Evolutionary conservation across 371 early-diverging fungal species (phyloP), one percentile per base, ranked within the genome.

Genomic region (Funneliformis caledonium): DNA sequence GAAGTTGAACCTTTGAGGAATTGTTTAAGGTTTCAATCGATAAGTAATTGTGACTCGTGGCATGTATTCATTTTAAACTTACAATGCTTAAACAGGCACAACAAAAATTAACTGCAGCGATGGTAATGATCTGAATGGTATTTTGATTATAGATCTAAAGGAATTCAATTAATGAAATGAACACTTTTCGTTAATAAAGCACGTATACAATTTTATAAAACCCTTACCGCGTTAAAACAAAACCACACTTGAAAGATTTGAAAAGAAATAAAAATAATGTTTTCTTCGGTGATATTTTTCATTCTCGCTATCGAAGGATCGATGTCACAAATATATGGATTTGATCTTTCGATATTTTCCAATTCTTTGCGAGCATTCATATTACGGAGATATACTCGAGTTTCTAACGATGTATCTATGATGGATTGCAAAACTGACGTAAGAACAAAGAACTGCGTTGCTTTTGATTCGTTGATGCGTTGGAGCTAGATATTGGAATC

Each of bases 71-170:
- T 12, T 48, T 22, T 16, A 52, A 72, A 14, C 77, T 48, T 48
- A 77, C 77, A 47, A 77, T 64, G n/a, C 65, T 48, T 65, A 77
- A 77, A 43, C 26, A 62, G 12, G 65, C 64, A 50, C 65, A 65
- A 65, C 43, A 14, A 64, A 45, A 77, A 65, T 77, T 77, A 31
- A 62, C 45, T 47, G 16, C 31, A 37, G 77, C 2, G 7, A 77
- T 64, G 9, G 77, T 65, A 22, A 77, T 77, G 16, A 77, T 77
- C 65, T 77, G 77, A n/a, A 77, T 77, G 5, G 77, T 65, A 50
- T 77, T 77, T 77, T 77, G 77, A 50, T 77, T 77, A 19, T 65
- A 62, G 5, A 77, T 22, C 77, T 77, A 43, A 11, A n/a, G 45
- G 43, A 70, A 45, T n/a, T 37, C 37, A 37, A 22, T n/a, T 8